These are phyloP conservation scores for Breviolum minutum DNA, from an alignment of 73 alveolate genomes.

Conservation along the genomic window DNA sequence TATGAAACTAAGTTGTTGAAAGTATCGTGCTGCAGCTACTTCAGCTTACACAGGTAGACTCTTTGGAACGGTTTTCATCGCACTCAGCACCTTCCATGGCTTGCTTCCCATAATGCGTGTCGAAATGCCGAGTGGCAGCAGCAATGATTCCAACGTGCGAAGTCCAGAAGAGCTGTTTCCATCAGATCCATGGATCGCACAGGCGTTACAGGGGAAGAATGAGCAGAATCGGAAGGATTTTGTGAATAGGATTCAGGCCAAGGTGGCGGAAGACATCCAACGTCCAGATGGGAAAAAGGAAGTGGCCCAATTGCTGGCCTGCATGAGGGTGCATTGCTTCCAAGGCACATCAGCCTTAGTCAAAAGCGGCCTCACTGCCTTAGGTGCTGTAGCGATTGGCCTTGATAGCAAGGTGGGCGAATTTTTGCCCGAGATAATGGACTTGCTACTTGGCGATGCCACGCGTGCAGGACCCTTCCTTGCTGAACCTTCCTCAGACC, in stretches of 20 bases:
- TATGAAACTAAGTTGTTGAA: no score
- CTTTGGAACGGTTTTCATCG: no score
- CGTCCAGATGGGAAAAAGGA: neutral
- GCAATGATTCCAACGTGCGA: no score
- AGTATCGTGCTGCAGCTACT: no score
- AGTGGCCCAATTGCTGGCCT: neutral
- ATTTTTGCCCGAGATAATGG: neutral
- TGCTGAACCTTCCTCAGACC: neutral
- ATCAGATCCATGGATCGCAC: neutral
- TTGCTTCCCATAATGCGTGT: no score
- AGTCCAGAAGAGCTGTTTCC: no score
- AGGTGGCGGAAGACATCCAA: neutral
- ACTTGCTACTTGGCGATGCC: neutral
- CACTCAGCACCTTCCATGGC: no score
- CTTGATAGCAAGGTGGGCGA: neutral
- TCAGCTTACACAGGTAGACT: no score
- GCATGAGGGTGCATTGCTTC: constrained; percentile 1
- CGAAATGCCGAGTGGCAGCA: no score
- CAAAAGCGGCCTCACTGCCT: neutral
- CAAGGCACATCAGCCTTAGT: neutral
- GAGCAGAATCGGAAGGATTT: constrained; percentile 9
- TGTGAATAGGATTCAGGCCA: neutral
- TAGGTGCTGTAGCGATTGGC: constrained; percentile 22
- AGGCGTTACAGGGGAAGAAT: neutral
- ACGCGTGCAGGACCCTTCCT: neutral